Evolutionary conservation across 176 grass and related monocot species (phyloP), one percentile per base, ranked within the genome.

Genomic region (Melocanna baccifera): DNA sequence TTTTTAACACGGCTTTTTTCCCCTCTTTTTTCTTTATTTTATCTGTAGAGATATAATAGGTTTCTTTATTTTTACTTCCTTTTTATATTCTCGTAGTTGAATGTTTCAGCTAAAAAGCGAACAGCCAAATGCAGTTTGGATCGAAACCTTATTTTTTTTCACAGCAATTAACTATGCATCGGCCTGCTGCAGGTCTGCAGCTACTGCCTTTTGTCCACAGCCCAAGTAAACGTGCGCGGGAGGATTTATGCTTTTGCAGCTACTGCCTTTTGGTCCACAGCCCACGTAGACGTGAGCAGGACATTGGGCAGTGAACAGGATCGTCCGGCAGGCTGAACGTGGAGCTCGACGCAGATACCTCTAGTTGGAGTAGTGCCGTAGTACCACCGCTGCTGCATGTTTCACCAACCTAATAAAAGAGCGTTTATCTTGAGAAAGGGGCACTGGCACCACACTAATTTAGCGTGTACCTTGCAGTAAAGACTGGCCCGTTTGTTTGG

Each of bases 221-320:
- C 34, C 34, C 34, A 36, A 36, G 34, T 36, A 36, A 4, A 36
- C 34, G 4, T 36, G 34, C 34, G 34, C 34, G 4, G 34, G 34
- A 36, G 4, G 34, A 36, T 78, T 90, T 72, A 90, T 55, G 36
- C 34, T 13, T 0, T 1, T 36, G 12, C 73, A 86, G 51, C 84
- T 6, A 30, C 87, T 42, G 41, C 79, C 37, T 64, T 39, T 57
- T 65, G 88, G 88, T 78, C 88, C 88, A 90, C 52, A 37, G 39
- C 10, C 20, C 62, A 62, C 32, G 43, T 20, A 41, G 46, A 7
- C 41, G 6, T 12, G 29, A 32, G 32, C 45, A 46, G 55, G 37
- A 29, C 69, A 37, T 19, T 69, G 12, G 12, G 19, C 84, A 32
- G 25, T 16, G 25, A 56, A 23, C 79, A 32, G 20, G 12, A 7